A percentile compares a stretch with the other conserved stretches of the same genome.
These are phyloP conservation scores for Epichloe festucae DNA, from an alignment of 2,329 filamentous ascomycete species.

Conservation along the genomic window DNA sequence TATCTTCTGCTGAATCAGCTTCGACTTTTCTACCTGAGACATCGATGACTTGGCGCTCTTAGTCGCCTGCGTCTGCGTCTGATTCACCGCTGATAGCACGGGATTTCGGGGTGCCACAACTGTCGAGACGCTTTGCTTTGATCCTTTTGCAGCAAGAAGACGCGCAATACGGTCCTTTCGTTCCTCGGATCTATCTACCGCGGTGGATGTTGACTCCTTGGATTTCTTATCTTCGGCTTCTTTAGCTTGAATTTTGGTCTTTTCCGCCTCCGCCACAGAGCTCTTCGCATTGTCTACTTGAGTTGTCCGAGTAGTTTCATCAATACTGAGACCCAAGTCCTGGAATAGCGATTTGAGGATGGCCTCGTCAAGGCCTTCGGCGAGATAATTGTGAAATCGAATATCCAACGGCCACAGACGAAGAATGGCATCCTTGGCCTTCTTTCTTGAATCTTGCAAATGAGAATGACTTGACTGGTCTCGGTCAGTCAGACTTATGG, in stretches of 20 bases:
- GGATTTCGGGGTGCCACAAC: conserved; percentile 4
- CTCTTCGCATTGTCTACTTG: not conserved
- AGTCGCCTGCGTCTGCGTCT: not conserved
- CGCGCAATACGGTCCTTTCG: conserved; percentile 67
- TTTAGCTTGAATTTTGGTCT: not conserved
- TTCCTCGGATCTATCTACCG: conserved; percentile 37
- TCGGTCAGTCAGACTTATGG: not conserved
- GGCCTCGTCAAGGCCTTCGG: conserved; percentile 55
- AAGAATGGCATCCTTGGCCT: conserved; percentile 55
- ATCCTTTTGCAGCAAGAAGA: conserved; percentile 58
- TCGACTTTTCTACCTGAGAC: conserved; percentile 53
- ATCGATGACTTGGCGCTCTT: conserved; percentile 16
- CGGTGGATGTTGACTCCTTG: not conserved
- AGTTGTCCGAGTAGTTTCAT: not conserved
- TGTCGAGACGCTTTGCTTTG: conserved; percentile 28
- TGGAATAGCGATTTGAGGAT: conserved; percentile 53
- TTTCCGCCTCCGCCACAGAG: not conserved
- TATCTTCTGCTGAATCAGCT: conserved; percentile 62
- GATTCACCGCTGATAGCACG: conserved; percentile 1
- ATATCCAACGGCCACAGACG: conserved; percentile 54
- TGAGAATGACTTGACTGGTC: not conserved
- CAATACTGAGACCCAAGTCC: conserved; percentile 48
- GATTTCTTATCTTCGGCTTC: not conserved
- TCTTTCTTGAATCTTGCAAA: conserved; percentile 33
- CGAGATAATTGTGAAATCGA: conserved; percentile 58